These are phyloP conservation scores for Arbutus unedo DNA, from an alignment of 148 eudicot genomes.

Conservation along the genomic window DNA sequence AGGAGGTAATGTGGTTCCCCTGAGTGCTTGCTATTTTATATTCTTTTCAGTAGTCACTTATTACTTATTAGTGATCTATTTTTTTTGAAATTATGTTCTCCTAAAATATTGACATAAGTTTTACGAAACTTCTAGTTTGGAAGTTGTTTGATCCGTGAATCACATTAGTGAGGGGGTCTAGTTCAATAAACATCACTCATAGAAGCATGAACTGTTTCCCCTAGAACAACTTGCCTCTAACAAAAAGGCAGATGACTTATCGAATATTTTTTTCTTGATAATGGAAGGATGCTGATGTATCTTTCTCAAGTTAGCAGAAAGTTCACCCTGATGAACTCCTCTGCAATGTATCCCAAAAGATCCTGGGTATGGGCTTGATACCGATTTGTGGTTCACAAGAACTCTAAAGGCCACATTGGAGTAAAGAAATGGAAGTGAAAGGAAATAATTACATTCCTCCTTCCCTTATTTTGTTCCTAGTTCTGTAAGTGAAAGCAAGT, in stretches of 20 bases:
- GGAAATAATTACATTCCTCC: neutral
- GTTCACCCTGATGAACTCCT: neutral
- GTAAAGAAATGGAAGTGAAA: neutral
- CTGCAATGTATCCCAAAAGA: neutral
- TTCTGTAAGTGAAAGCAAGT: neutral
- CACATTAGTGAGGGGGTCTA: neutral
- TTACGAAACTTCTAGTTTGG: neutral
- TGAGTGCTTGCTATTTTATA: neutral
- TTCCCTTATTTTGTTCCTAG: neutral
- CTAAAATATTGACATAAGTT: neutral
- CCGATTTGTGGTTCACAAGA: neutral
- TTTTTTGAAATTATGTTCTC: neutral
- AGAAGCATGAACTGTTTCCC: neutral
- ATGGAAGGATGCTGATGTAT: neutral
- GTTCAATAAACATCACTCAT: neutral
- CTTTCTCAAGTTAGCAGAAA: neutral
- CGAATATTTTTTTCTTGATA: neutral
- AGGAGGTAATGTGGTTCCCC: conserved; percentile 50
- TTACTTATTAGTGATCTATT: neutral
- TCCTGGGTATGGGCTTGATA: neutral
- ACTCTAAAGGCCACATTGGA: neutral
- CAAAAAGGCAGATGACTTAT: neutral
- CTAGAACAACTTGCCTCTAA: neutral
- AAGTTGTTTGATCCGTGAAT: neutral
- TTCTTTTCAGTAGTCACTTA: neutral